A percentile compares a stretch with the other conserved stretches of the same genome.
phyloP scores from a whole-genome alignment of 345 rosid species.

The Chamaenerion angustifolium region DNA sequence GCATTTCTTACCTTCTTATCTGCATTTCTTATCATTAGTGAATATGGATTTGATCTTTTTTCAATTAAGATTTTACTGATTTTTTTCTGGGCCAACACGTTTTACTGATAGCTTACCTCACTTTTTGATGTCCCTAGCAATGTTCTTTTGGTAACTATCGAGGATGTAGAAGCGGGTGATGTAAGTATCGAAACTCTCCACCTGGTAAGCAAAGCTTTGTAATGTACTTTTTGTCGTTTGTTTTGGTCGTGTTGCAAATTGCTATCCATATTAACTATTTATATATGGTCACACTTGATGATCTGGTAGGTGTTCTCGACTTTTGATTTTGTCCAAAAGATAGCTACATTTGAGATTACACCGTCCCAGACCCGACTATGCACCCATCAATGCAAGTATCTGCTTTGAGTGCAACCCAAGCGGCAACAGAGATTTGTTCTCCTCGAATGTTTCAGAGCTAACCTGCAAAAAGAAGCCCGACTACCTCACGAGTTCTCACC shows the following conservation, averaged over 20 bases:
- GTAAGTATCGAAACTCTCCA: constrained; percentile 92
- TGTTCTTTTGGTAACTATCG: constrained; percentile 82
- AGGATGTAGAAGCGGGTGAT: constrained; percentile 86
- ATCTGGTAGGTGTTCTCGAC: constrained; percentile 86
- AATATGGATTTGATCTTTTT: not conserved
- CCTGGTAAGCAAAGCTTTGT: constrained; percentile 33
- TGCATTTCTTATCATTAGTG: too few species aligned
- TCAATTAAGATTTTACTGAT: not conserved
- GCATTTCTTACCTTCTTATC: too few species aligned
- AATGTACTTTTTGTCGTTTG: constrained; percentile 15
- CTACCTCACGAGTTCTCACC: constrained; percentile 5
- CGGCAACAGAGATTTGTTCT: not conserved
- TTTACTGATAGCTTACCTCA: not conserved
- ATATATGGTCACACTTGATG: constrained; percentile 5
- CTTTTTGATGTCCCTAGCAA: constrained; percentile 67
- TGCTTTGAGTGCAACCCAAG: constrained; percentile 14
- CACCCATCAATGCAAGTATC: constrained; percentile 31
- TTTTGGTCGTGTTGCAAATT: not conserved
- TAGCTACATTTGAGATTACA: constrained; percentile 95
- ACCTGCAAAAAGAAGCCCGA: too few species aligned
- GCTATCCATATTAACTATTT: constrained; percentile 7
- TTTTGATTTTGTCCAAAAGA: constrained; percentile 94
- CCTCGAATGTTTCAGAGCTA: too few species aligned
- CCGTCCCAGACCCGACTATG: constrained; percentile 48
- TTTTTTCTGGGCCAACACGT: too few species aligned